phyloP scores from a whole-genome alignment of 352 stramenopile genomes.

The Phytophthora aleatoria region DNA sequence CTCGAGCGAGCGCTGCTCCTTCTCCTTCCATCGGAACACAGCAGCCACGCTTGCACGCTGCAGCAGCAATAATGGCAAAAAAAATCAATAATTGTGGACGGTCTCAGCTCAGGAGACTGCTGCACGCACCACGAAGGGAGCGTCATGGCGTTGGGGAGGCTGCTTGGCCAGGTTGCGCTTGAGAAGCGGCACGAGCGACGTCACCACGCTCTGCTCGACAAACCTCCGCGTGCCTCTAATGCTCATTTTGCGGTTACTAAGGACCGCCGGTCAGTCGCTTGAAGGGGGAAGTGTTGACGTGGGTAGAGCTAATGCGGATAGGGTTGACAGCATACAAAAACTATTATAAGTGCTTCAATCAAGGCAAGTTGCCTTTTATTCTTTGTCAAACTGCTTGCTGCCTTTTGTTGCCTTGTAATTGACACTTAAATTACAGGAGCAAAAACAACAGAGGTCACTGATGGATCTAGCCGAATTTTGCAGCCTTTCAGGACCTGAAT shows the following conservation, averaged over 20 bases:
- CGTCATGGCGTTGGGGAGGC: conserved; percentile 29
- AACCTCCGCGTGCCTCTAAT: conserved; percentile 28
- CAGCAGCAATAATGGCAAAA: background rate
- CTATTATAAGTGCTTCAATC: background rate
- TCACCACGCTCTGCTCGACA: conserved; percentile 48
- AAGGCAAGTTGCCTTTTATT: background rate
- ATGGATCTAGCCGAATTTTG: background rate
- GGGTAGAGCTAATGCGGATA: background rate
- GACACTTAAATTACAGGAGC: too few species aligned
- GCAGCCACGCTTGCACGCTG: conserved; percentile 79
- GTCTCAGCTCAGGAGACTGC: conserved; percentile 2
- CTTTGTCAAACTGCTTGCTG: background rate
- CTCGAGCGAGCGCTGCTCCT: conserved; percentile 64
- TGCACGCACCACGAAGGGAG: conserved; percentile 38
- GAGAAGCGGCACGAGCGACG: conserved; percentile 56
- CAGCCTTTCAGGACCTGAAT: background rate
- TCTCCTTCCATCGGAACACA: conserved; percentile 81
- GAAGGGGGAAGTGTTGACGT: conserved; percentile 22
- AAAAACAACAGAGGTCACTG: background rate
- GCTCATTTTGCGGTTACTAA: conserved; percentile 18
- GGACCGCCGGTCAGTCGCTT: background rate
- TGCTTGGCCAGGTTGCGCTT: conserved; percentile 58
- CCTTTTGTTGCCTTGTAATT: background rate
- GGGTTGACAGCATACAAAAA: conserved; percentile 16
- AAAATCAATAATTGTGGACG: background rate